Percentiles rank a stretch among this genome's conserved stretches.
Conservation (phyloP, 1,284 basidiomycete species). For the Sanghuangporus weigelae region DNA sequence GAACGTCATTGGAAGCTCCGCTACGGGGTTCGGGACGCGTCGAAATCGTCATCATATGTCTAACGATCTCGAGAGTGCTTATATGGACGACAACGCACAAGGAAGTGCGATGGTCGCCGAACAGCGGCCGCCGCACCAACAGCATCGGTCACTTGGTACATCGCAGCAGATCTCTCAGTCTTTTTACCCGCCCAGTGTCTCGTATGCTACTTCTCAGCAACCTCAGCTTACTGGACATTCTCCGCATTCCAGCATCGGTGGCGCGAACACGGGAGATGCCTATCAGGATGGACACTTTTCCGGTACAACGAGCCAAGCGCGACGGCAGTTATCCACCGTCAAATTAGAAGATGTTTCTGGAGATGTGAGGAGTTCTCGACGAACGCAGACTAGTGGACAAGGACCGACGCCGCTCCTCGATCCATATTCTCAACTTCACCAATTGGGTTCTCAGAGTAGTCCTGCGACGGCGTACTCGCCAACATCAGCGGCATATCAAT, state of each 20-base stretch:
- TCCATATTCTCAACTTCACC: slow-evolving; percentile 60
- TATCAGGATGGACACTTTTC: slow-evolving; percentile 66
- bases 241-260: slow-evolving; percentile 30
- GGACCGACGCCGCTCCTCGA: slow-evolving; percentile 46
- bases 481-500: slow-evolving; percentile 44
- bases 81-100: slow-evolving; percentile 29
- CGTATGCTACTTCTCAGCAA: slow-evolving; percentile 37
- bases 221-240: slow-evolving; percentile 28
- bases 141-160: slow-evolving; percentile 15
- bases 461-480: slow-evolving; percentile 15
- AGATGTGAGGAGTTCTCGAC: slow-evolving; percentile 26
- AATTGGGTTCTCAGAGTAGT: slow-evolving; percentile 48
- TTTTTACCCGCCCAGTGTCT: slow-evolving; percentile 55
- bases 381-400: slow-evolving; percentile 41
- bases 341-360: slow-evolving; percentile 36
- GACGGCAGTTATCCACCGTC: slow-evolving; percentile 43
- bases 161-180: slow-evolving; percentile 28
- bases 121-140: slow-evolving; percentile 9
- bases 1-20: slow-evolving; percentile 32
- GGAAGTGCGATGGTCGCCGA: neutral
- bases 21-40: slow-evolving; percentile 33
- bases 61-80: slow-evolving; percentile 69
- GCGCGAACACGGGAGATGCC: slow-evolving; percentile 38
- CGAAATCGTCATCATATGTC: slow-evolving; percentile 52
- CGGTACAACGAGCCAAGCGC: slow-evolving; percentile 44